Evolutionary conservation across 2,329 filamentous ascomycete species (phyloP), one percentile per base, ranked within the genome.

Genomic region (Hymenoscyphus fraxineus): DNA sequence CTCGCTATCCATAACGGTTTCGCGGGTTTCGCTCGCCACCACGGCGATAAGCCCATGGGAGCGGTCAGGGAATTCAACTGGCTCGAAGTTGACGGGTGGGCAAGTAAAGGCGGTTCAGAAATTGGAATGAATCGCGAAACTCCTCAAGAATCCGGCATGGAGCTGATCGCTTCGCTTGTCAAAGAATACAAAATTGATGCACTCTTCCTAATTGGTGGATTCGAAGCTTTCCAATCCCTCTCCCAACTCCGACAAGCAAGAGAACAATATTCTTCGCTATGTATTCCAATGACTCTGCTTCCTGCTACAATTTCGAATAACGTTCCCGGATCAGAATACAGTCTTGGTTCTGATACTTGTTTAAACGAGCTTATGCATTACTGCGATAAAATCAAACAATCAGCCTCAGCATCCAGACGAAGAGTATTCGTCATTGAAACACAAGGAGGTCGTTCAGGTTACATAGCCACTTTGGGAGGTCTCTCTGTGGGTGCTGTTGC

Each of bases 301-400:
- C 95, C 95, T 0, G 95, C 95, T n/a, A 99, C 95, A 10, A 94
- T 99, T 71, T 97, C 92, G 69, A 99, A 99, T 83, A 99, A 99
- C 76, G 95, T 99, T 4, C 95, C 95, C 0, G 95, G 95, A 47
- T 97, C 94, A 0, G 95, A 99, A 78, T 98, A 97, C 81, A 97
- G 93, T 1, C 86, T 99, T 57, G 95, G 95, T 55, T 97, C 93
- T 39, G 95, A 99, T 74, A 99, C 95, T 1, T 98, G 95, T 75
- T 81, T 99, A 67, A 99, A 99, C 79, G 93, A 96, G 63, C 83
- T 99, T 47, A 92, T 97, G 68, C 86, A 89, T 71, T 99, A 97
- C 79, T 97, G 94, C 76, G 95, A 99, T 81, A 94, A 93, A 73
- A 97, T 98, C 79, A 93, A 96, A 78, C 95, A 98, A 77, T 97